Conservation (phyloP, 202 grass and related monocot species). For the Setaria viridis region DNA sequence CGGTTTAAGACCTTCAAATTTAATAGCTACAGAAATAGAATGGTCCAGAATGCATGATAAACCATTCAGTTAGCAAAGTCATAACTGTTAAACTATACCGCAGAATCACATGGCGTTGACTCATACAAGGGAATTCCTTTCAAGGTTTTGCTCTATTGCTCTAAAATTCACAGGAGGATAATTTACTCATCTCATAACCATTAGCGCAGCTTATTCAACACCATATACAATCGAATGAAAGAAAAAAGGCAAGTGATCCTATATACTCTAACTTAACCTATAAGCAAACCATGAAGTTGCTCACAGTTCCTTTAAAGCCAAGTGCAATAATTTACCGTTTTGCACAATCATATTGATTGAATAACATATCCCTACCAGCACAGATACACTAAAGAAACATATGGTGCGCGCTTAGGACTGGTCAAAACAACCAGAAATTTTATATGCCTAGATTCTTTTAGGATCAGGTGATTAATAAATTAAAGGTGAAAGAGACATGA, state of each 20-base stretch:
- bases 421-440: constrained; percentile 57
- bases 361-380: constrained; percentile 52
- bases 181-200: constrained; percentile 13
- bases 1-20: constrained; percentile 23
- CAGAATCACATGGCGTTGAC: not conserved
- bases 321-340: constrained; percentile 51
- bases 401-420: constrained; percentile 38
- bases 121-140: constrained; percentile 21
- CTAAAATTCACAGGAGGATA: not conserved
- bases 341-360: constrained; percentile 38
- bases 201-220: constrained; percentile 39
- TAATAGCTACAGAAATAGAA: not conserved
- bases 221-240: constrained; percentile 10
- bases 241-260: constrained; percentile 5
- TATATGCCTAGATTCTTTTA: constrained; percentile 58
- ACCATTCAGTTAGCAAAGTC: constrained; percentile 4
- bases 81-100: constrained; percentile 16
- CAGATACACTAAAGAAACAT: constrained; percentile 40
- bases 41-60: not conserved
- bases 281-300: constrained; percentile 51
- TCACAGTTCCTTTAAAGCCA: constrained; percentile 49
- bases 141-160: not conserved
- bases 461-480: constrained; percentile 59
- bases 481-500: constrained; percentile 53
- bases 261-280: constrained; percentile 31